Conservation (phyloP, 2,329 filamentous ascomycete species). For the Aureobasidium sp. region DNA sequence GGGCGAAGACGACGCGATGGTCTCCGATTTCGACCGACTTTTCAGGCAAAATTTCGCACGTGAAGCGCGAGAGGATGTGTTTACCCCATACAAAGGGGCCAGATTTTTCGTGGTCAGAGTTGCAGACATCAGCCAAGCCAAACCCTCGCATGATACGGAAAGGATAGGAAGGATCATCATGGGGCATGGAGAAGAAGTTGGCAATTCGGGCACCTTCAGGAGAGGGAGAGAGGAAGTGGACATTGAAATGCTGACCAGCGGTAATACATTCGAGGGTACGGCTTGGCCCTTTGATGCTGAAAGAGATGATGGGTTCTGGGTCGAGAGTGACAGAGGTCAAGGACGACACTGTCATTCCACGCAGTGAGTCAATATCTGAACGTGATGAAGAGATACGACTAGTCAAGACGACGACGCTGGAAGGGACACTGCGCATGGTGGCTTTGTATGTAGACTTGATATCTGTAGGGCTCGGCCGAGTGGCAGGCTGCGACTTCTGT, state of each 20-base stretch:
- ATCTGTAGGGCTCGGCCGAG: not conserved
- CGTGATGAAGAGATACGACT: not conserved
- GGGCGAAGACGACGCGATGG: conserved; percentile 41
- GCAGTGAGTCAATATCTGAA: conserved; percentile 22
- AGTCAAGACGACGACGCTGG: conserved; percentile 4
- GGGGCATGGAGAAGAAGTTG: conserved; percentile 24
- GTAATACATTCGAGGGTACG: conserved; percentile 47
- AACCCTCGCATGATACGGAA: conserved; percentile 16
- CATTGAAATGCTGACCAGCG: conserved; percentile 35
- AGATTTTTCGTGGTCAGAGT: not conserved
- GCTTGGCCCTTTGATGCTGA: conserved; percentile 52
- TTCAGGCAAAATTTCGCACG: conserved; percentile 29
- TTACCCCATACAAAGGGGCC: too few relatives aligned
- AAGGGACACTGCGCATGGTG: conserved; percentile 3
- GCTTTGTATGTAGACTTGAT: not conserved
- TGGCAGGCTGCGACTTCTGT: not conserved
- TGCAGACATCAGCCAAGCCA: not conserved
- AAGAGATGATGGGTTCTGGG: conserved; percentile 50
- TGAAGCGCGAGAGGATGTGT: conserved; percentile 24
- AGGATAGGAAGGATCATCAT: conserved; percentile 18
- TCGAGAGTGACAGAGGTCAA: conserved; percentile 51
- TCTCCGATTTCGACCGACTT: conserved; percentile 36
- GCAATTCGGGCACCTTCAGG: conserved; percentile 26
- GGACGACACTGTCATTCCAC: conserved; percentile 53
- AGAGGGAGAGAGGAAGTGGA: conserved; percentile 40